phyloP scores from a whole-genome alignment of 768 basidiomycete species.

The Tremella fuciformis region DNA sequence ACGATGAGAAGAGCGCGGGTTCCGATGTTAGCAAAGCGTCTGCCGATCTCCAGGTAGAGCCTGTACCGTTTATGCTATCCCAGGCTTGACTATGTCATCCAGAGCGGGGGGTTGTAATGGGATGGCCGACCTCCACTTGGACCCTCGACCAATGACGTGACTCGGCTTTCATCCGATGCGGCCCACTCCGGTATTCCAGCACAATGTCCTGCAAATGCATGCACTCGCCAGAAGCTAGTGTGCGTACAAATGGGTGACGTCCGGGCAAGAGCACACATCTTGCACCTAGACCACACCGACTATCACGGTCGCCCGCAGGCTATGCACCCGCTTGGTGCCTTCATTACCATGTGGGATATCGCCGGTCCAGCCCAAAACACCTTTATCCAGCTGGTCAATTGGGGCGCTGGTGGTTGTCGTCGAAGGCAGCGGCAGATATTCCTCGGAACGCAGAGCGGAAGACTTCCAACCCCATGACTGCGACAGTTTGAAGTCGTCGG shows the following conservation, averaged over 20 bases:
- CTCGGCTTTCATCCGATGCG: background rate
- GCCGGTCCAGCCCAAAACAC: constrained; percentile 55
- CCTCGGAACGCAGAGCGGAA: constrained; percentile 58
- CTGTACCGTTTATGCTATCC: too few relatives aligned
- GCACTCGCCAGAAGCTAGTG: too few relatives aligned
- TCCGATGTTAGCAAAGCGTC: background rate
- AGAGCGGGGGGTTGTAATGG: too few relatives aligned
- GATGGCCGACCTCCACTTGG: constrained; percentile 1
- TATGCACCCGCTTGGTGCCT: constrained; percentile 50
- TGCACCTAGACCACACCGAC: constrained; percentile 64
- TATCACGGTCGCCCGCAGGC: constrained; percentile 74
- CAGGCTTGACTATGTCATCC: too few relatives aligned
- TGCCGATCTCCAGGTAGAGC: background rate
- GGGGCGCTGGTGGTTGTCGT: constrained; percentile 21
- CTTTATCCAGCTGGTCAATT: constrained; percentile 36
- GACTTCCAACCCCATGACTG: constrained; percentile 96
- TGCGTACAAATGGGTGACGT: too few relatives aligned
- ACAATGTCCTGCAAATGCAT: too few relatives aligned
- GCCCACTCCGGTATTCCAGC: too few relatives aligned
- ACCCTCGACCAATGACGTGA: constrained; percentile 5
- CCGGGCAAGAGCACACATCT: background rate
- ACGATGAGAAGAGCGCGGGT: background rate
- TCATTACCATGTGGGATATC: constrained; percentile 42
- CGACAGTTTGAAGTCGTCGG: constrained; percentile 76
- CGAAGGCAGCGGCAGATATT: constrained; percentile 46